Conservation (phyloP, 257 asterid genomes). For the Scutellaria galericulata region DNA sequence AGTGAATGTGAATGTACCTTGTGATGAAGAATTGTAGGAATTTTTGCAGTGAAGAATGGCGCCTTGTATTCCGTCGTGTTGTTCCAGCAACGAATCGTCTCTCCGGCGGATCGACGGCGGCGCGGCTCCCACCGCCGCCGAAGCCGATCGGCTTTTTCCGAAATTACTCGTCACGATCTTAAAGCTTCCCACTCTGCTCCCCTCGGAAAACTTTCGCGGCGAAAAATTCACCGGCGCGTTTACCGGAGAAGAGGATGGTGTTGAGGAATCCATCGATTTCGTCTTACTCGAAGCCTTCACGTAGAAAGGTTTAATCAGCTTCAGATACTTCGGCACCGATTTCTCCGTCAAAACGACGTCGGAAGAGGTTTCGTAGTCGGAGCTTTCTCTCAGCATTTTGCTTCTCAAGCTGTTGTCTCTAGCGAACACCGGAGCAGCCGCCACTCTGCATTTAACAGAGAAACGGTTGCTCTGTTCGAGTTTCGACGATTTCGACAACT, state of each 20-base stretch:
- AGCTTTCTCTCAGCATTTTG: constrained; percentile 51
- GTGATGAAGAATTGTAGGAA: constrained; percentile 46
- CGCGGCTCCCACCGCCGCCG: constrained; percentile 46
- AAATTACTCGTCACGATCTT: constrained; percentile 58
- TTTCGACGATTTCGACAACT: constrained; percentile 42
- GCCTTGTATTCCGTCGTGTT: constrained; percentile 66
- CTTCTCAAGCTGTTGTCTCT: constrained; percentile 66
- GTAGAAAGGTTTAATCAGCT: constrained; percentile 72
- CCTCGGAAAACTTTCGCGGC: constrained; percentile 55
- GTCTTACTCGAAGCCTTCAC: constrained; percentile 55
- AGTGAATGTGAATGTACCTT: constrained; percentile 33
- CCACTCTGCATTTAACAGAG: constrained; percentile 37
- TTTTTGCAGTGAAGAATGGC: constrained; percentile 67
- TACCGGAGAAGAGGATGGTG: constrained; percentile 65
- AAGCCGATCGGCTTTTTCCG: constrained; percentile 69
- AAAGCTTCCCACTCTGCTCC: constrained; percentile 57
- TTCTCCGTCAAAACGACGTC: constrained; percentile 42
- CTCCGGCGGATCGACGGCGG: constrained; percentile 57
- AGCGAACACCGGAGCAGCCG: constrained; percentile 31
- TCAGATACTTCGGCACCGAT: constrained; percentile 61
- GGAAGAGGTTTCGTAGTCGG: constrained; percentile 32
- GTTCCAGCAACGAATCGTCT: constrained; percentile 71
- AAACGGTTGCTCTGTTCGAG: constrained; percentile 47
- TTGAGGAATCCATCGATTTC: constrained; percentile 40
- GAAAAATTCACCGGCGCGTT: constrained; percentile 45